Evolutionary conservation across 2,329 filamentous ascomycete species (phyloP), one percentile per base, ranked within the genome.

Genomic region (Pyrenochaeta sp.): DNA sequence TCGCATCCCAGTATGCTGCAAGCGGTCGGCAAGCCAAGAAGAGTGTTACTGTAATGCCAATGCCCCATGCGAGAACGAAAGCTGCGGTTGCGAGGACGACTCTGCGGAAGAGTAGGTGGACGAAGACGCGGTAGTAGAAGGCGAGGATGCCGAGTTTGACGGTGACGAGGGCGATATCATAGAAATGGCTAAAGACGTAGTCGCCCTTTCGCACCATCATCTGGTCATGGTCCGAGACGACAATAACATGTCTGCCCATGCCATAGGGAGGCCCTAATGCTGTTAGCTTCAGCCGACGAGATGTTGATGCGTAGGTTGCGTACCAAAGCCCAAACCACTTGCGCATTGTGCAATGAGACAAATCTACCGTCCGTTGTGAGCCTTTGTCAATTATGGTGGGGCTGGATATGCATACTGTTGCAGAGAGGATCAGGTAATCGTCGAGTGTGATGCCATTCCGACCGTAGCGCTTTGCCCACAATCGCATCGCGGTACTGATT

Each of bases 181-280:
- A 75, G 60, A 74, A 74, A 37, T 75, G 72, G 45, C 71, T 73
- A 61, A 75, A 74, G 43, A 75, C 63, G 54, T 72, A 75, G 59
- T 75, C 72, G 49, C 72, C 72, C 61, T 72, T 68, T 39, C 72
- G 71, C n/a, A 75, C 69, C 64, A 71, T 74, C 52, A 63, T 71
- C 44, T 65, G 54, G 45, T 73, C 65, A 28, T 73, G 56, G 9
- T 61, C 57, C 19, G 66, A 65, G 6, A 73, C 70, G 22, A 65
- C 67, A 30, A 64, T 72, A 36, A 75, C 71, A 61, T 75, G 72
- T 43, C 67, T 65, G 15, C 72, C 72, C 70, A 75, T 74, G 13
- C 72, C 72, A 42, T 75, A 66, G 15, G 72, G 70, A 46, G 72
- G 72, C 15, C 72, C 70, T 73, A 34, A 32, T 36, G 36, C 42